Base-by-base conservation (phyloP, 371 early-diverging fungal species). In the Mucor plumbeus region DNA sequence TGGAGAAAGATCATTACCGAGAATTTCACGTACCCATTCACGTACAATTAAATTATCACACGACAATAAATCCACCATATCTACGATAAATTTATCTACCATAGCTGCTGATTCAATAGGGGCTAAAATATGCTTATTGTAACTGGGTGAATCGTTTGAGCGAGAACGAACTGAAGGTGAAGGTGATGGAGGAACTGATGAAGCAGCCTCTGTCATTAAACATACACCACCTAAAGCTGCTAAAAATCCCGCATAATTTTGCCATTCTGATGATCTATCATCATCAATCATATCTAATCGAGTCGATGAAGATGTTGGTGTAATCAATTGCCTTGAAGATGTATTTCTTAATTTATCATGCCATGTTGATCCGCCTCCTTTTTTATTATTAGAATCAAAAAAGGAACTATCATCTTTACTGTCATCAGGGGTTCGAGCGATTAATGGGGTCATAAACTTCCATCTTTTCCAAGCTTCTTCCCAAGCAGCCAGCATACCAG, bases 21-120 rank as follows among this genome's bases (percentile, higher is more conserved):
- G 80, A 5, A 92, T 89, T 55, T 95, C 95, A 60, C 91, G 91
- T 31, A 91, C 92, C 59, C 86, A 88, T 80, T 97, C 96, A 11
- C 96, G 89, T 13, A 94, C 88, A 70, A 91, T 81, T 17, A 90
- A 86, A 63, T 92, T 91, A 55, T 95, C 94, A 11, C 87, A 91
- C 0, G 91, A 87, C 31, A 95, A 72, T 60, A 96, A 82, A 53
- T 91, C 91, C 0, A 95, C 90, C 79, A 95, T 85, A 61, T 95
- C 93, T 62, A 83, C 77, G 62, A 94, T 81, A 70, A 93, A 97
- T 26, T 87, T 84, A 64, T 93, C 92, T 7, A 93, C 89, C 75
- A 88, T 86, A 14, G 38, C 44, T 34, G 78, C 71, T 0, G 79
- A 78, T 54, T 73, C 76, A n/a, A 57, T 64, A 1, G 73, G 50